Percentiles rank a stretch among this genome's conserved stretches.
Evolutionary conservation across 495 filamentous ascomycete species (phyloP).

Genomic region (Baudoinia panamericana): DNA sequence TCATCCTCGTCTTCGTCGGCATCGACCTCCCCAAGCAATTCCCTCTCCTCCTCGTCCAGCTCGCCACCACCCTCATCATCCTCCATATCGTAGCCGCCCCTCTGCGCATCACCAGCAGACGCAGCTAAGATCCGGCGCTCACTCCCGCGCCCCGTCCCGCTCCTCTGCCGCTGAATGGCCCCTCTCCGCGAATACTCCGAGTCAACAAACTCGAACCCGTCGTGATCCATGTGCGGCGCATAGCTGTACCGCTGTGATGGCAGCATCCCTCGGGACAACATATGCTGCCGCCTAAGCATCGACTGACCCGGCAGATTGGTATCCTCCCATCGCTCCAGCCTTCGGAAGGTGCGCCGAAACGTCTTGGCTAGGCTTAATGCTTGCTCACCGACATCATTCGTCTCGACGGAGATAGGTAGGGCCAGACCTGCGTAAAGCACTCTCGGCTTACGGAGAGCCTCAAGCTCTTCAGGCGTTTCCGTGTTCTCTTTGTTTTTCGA

Average conservation of each 20-base stretch:
- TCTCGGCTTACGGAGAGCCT: background rate
- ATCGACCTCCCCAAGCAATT: conserved; percentile 19
- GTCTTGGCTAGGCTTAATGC: conserved; percentile 19
- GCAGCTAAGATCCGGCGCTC: background rate
- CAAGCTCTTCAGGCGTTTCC: conserved; percentile 7
- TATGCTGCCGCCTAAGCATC: conserved; percentile 12
- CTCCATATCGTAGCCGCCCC: conserved; percentile 6
- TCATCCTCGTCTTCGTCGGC: conserved; percentile 15
- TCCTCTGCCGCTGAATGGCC: conserved; percentile 2
- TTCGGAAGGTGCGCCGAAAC: conserved; percentile 15
- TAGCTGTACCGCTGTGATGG: background rate
- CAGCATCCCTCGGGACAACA: background rate
- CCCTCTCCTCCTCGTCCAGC: conserved; percentile 23
- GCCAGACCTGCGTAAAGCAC: conserved; percentile 16
- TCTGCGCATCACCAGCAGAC: background rate
- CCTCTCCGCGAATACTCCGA: conserved; percentile 6
- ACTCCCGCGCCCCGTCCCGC: background rate
- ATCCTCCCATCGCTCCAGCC: conserved; percentile 28
- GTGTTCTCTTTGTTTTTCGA: conserved; percentile 2
- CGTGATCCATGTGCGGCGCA: conserved; percentile 6
- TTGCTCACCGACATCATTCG: conserved; percentile 27
- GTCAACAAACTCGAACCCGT: conserved; percentile 6
- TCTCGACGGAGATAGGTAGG: conserved; percentile 7
- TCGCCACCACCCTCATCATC: conserved; percentile 21
- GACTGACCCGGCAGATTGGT: conserved; percentile 8